Conservation (phyloP, 192 early-diverging fungal genomes). For the Pilaira anomala region DNA sequence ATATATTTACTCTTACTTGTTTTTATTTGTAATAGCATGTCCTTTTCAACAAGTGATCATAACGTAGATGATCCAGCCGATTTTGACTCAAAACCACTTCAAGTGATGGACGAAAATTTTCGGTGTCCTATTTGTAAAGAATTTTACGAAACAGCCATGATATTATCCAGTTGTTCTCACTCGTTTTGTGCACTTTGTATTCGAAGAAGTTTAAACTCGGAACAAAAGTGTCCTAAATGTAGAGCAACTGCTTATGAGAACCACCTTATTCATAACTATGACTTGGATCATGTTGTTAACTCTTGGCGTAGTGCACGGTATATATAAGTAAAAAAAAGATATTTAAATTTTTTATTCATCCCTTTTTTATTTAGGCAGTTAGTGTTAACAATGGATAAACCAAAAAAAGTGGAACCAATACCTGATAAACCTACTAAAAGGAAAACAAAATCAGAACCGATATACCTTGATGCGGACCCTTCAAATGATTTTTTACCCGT, state of each 20-base stretch:
- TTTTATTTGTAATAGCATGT: too few relatives aligned
- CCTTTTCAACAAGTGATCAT: too few relatives aligned
- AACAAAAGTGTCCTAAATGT: conserved; percentile 67
- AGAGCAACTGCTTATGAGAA: conserved; percentile 33
- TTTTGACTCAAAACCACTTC: conserved; percentile 52
- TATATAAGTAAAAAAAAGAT: background rate
- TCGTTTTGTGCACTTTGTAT: conserved; percentile 79
- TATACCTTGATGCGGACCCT: too few relatives aligned
- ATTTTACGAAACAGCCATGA: conserved; percentile 57
- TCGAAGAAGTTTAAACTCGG: conserved; percentile 55
- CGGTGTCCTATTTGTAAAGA: conserved; percentile 81
- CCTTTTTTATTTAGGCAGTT: too few relatives aligned
- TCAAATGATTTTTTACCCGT: too few relatives aligned
- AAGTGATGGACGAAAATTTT: conserved; percentile 62
- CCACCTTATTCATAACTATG: conserved; percentile 30
- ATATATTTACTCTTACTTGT: too few relatives aligned
- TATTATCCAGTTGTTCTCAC: conserved; percentile 60
- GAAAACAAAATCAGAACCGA: too few relatives aligned
- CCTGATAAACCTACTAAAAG: too few relatives aligned
- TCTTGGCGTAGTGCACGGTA: conserved; percentile 34
- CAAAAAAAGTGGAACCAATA: too few relatives aligned
- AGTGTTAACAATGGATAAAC: too few relatives aligned
- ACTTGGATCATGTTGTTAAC: conserved; percentile 24
- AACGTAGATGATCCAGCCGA: conserved; percentile 67
- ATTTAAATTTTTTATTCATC: background rate